Evolutionary conservation across 805 yeast species (phyloP), one percentile per base, ranked within the genome.

Genomic region (Candida parachauliodes): DNA sequence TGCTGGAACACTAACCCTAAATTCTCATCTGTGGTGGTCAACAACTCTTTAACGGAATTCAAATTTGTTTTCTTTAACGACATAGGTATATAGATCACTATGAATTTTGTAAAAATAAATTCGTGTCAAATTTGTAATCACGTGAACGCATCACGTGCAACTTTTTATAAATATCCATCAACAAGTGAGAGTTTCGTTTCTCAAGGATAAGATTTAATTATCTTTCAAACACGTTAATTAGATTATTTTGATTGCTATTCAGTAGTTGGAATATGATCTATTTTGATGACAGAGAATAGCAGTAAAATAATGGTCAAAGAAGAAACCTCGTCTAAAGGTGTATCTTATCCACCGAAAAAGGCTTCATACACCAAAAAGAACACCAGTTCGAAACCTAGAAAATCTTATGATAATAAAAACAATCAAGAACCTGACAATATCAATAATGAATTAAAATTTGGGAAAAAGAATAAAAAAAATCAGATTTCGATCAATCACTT

Each of bases 401-500:
- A 25, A 10, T 20, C 33, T 5, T 22, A 9, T 32, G 28, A 32
- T 23, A 19, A 32, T 20, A 8, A 10, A 16, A 34, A 28, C 24
- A n/a, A 27, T 12, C 15, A 20, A 8, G 21, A 24, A 5, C n/a
- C 22, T 4, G 21, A 21, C 16, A 40, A 38, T 24, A 40, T 46
- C n/a, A 49, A 41, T 8, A 28, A 31, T 14, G 51, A 50, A 34
- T 18, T 49, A 5, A 44, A 48, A 22, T 43, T 42, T 27, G 43
- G 45, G 9, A 45, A 40, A 22, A 37, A 39, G 21, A 43, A 29
- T 30, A 32, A 47, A 29, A 43, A 44, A 29, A 43, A 43, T 26
- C 48, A 47, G 35, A 47, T 48, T 31, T 43, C 51, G 17, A 44
- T 83, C 38, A 79, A 81, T 47, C 89, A 84, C 58, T 61, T 84